Evolutionary conservation across 768 basidiomycete genomes (phyloP).

Genomic region (Kwoniella europaea): DNA sequence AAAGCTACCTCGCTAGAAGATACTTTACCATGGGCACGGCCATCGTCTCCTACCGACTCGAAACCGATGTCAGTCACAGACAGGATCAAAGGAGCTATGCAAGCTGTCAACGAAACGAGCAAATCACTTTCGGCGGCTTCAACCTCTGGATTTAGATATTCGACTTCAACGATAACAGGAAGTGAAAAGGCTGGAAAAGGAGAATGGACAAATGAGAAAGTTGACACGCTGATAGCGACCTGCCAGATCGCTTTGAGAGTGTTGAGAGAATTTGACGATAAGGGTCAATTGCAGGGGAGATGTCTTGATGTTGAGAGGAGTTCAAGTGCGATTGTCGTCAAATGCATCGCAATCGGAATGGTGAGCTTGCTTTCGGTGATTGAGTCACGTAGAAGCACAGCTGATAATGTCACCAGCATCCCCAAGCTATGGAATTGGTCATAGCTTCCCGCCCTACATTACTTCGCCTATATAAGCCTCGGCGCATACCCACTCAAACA

Average conservation of each 20-base stretch:
- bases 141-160: conserved; percentile 31
- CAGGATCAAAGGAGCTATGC: conserved; percentile 29
- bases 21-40: conserved; percentile 8
- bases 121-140: conserved; percentile 22
- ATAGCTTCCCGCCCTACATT: conserved; percentile 20
- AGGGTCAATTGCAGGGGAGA: conserved; percentile 30
- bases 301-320: conserved; percentile 43
- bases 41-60: neutral
- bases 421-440: conserved; percentile 28
- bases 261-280: conserved; percentile 29
- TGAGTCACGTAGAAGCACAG: neutral
- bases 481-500: neutral
- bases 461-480: conserved; percentile 24
- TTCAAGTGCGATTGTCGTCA: conserved; percentile 24
- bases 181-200: conserved; percentile 9
- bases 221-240: conserved; percentile 20
- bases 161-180: neutral
- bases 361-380: conserved; percentile 28
- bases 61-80: conserved; percentile 12
- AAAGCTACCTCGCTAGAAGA: conserved; percentile 12
- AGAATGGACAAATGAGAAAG: conserved; percentile 33
- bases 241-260: conserved; percentile 25
- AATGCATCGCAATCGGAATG: conserved; percentile 37
- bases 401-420: conserved; percentile 29
- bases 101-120: conserved; percentile 26